Evolutionary conservation across 108 stramenopile genomes (phyloP).

Genomic region (Cyclotella distinguenda): DNA sequence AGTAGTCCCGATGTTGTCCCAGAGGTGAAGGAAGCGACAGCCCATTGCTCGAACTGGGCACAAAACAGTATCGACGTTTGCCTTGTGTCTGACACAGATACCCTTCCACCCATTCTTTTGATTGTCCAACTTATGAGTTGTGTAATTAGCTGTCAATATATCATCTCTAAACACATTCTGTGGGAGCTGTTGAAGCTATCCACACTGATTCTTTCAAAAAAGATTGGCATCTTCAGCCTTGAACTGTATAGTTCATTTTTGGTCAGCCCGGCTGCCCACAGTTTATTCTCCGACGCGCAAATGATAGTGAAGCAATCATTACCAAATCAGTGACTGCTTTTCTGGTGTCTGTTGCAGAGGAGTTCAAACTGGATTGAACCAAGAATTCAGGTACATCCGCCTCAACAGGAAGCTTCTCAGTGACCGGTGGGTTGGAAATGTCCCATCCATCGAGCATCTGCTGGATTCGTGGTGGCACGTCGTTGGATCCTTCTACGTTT

Average conservation of each 20-base stretch:
- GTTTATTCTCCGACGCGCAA: conserved; percentile 14
- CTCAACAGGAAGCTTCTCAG: conserved; percentile 1
- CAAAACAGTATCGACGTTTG: background rate
- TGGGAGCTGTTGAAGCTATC: background rate
- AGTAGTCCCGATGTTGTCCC: background rate
- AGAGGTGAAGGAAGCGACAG: background rate
- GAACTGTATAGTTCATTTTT: conserved; percentile 6
- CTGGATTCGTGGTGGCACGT: background rate
- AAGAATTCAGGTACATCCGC: conserved; percentile 2
- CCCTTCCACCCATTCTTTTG: conserved; percentile 18
- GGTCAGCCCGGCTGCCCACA: background rate
- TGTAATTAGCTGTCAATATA: background rate
- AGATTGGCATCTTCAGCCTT: background rate
- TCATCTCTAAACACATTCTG: background rate
- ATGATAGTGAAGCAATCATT: conserved; percentile 9
- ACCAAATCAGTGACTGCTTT: background rate
- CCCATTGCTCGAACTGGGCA: background rate
- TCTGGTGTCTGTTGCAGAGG: background rate
- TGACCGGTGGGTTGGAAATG: background rate
- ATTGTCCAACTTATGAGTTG: conserved; percentile 6
- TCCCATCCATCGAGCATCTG: conserved; percentile 1
- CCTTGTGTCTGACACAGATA: background rate
- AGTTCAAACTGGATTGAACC: background rate
- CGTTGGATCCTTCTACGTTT: background rate
- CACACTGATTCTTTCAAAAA: background rate